Base-by-base conservation (phyloP, 139 green algal species). In the Edaphochlamys debaryana region DNA sequence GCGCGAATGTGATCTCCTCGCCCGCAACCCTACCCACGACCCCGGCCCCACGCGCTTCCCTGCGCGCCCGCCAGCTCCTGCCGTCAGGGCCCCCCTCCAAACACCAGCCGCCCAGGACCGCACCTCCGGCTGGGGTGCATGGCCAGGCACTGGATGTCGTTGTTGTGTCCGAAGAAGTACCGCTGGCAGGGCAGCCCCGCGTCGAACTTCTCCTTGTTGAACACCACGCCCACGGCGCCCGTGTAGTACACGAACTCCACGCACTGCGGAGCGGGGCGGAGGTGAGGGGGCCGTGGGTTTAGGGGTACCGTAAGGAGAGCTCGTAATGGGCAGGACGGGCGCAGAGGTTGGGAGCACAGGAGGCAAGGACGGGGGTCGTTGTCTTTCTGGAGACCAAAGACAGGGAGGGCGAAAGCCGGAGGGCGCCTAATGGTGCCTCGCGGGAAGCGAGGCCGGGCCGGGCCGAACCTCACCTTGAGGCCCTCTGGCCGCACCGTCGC, bases 91-190 rank as follows among this genome's bases (percentile, higher is more conserved):
- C n/a, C n/a, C n/a, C n/a, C n/a, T n/a, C n/a, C n/a, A n/a, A n/a
- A n/a, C n/a, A n/a, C n/a, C n/a, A n/a, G n/a, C n/a, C n/a, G 45
- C 45, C 13, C 45, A 13, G 45, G 11, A 54, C 30, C 82, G 56
- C 67, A 88, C 72, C 40, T 60, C 23, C 87, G 60, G 48, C 68
- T 85, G 60, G 85, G 85, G 72, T 86, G 79, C 3, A 89, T 84
- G 42, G 79, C 54, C 29, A 89, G 73, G 67, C 79, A 89, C 52
- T 82, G 77, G 74, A 94, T 90, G 84, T 93, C 88, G 74, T 94
- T 92, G 80, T 92, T 84, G 76, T 94, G 90, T 36, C 90, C 90
- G 78, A 91, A 93, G 79, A 94, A 95, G 85, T 91, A 95, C 23
- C 85, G 82, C 76, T 94, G 90, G 36, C 72, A 88, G 38, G 79